phyloP scores from a whole-genome alignment of 2,329 filamentous ascomycete species.

The Xylaria sp. region DNA sequence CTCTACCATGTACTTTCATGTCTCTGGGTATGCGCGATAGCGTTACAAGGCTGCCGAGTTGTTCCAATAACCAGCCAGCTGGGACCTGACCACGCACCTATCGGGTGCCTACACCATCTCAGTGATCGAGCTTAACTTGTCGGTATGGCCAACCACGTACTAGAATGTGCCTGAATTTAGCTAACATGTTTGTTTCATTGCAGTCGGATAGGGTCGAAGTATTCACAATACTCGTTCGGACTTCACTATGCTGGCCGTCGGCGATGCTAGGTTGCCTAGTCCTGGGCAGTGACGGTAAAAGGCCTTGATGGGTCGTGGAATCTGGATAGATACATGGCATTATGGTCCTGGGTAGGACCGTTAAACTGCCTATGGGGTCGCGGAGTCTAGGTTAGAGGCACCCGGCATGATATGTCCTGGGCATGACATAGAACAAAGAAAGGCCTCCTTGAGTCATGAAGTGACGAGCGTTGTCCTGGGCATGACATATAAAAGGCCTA shows the following conservation, averaged over 20 bases:
- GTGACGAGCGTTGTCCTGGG: constrained; percentile 42
- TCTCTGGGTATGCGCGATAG: background rate
- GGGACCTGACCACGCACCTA: background rate
- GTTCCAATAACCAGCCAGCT: background rate
- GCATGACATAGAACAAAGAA: constrained; percentile 36
- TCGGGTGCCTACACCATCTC: background rate
- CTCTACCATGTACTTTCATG: background rate
- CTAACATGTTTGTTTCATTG: constrained; percentile 3
- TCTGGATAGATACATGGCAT: constrained; percentile 23
- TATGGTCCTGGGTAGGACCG: constrained; percentile 39
- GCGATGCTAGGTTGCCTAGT: constrained; percentile 38
- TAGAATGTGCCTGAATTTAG: background rate
- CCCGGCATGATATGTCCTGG: constrained; percentile 37
- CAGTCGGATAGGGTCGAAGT: background rate
- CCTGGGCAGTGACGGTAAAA: constrained; percentile 57
- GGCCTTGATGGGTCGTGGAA: constrained; percentile 42
- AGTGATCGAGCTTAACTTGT: background rate
- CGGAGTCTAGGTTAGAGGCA: constrained; percentile 38
- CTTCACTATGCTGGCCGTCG: background rate
- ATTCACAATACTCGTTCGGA: background rate
- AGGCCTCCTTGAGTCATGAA: constrained; percentile 27
- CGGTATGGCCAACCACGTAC: background rate
- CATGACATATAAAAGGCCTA: constrained; percentile 45
- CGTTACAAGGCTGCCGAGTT: background rate
- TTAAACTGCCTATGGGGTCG: constrained; percentile 38